Conservation (phyloP, 768 basidiomycete genomes). For the Lactarius vividus region DNA sequence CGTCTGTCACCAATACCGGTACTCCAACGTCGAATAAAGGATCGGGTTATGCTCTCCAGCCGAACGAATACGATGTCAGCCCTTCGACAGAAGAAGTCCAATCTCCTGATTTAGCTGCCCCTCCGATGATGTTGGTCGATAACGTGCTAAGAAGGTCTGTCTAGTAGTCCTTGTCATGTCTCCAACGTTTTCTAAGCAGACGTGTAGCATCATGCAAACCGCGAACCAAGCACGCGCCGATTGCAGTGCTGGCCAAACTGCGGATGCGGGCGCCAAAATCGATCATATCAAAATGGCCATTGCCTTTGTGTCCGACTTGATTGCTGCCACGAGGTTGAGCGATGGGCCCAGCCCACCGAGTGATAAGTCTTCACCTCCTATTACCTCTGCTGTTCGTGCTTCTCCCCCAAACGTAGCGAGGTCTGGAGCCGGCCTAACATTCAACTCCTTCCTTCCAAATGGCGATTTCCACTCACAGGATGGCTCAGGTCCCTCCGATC, state of each 20-base stretch:
- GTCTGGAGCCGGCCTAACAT: constrained; percentile 20
- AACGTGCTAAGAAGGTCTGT: constrained; percentile 55
- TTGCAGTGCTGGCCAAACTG: constrained; percentile 45
- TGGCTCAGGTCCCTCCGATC: constrained; percentile 38
- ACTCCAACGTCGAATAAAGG: constrained; percentile 32
- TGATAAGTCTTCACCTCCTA: constrained; percentile 23
- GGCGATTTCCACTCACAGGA: constrained; percentile 32
- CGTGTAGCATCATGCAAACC: constrained; percentile 55
- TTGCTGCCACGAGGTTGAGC: constrained; percentile 43
- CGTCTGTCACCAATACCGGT: constrained; percentile 30
- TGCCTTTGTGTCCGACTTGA: constrained; percentile 51
- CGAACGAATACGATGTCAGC: constrained; percentile 29
- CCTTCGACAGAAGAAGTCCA: constrained; percentile 30
- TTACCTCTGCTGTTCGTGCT: constrained; percentile 18
- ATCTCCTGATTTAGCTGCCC: constrained; percentile 39
- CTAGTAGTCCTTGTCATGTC: constrained; percentile 27
- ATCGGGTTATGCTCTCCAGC: constrained; percentile 33
- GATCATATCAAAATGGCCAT: constrained; percentile 57
- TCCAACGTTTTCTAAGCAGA: constrained; percentile 23
- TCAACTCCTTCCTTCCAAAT: constrained; percentile 26
- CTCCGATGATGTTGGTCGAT: constrained; percentile 50
- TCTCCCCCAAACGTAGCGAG: constrained; percentile 25
- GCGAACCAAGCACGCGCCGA: constrained; percentile 55
- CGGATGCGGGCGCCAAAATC: constrained; percentile 49
- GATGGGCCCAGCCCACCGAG: constrained; percentile 36